A percentile compares a stretch with the other conserved stretches of the same genome.
Conservation (phyloP, 129 eudicot genomes). For the Calendula officinalis region DNA sequence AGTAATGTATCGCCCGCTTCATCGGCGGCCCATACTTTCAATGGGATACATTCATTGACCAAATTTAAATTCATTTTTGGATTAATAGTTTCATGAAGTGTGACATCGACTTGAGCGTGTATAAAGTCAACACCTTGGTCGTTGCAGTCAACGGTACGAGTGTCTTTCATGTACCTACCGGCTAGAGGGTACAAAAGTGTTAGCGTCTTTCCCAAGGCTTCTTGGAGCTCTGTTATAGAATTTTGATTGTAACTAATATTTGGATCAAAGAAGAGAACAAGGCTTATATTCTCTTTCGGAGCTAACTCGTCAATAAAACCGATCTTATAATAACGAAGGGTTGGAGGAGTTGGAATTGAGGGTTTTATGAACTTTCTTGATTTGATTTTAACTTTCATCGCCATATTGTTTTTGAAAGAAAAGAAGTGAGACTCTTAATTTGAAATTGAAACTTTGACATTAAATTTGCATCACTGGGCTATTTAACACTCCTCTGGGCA, state of each 20-base stretch:
- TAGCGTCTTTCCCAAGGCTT: not conserved
- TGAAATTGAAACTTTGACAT: not conserved
- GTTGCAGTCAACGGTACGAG: slow-evolving; percentile 13
- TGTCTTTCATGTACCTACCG: slow-evolving; percentile 16
- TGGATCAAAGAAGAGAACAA: not conserved
- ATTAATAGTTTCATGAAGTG: not conserved
- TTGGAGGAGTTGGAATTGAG: not conserved
- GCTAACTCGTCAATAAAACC: not conserved
- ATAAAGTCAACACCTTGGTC: slow-evolving; percentile 27
- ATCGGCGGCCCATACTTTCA: not conserved
- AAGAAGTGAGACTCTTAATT: not conserved
- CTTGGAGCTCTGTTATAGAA: not conserved
- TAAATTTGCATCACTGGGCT: no score
- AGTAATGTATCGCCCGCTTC: slow-evolving; percentile 10
- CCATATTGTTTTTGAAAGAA: not conserved
- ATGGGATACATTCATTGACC: slow-evolving; percentile 14
- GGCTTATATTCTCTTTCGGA: not conserved
- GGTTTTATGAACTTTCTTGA: not conserved
- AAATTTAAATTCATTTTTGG: not conserved
- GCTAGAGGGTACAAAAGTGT: slow-evolving; percentile 24
- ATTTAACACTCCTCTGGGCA: no score
- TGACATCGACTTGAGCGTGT: slow-evolving; percentile 16
- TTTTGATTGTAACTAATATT: not conserved
- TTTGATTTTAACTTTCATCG: not conserved
- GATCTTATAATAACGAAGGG: not conserved